Conservation (phyloP, 2,329 filamentous ascomycete species). For the Cladosporium austrohemisphaericum region DNA sequence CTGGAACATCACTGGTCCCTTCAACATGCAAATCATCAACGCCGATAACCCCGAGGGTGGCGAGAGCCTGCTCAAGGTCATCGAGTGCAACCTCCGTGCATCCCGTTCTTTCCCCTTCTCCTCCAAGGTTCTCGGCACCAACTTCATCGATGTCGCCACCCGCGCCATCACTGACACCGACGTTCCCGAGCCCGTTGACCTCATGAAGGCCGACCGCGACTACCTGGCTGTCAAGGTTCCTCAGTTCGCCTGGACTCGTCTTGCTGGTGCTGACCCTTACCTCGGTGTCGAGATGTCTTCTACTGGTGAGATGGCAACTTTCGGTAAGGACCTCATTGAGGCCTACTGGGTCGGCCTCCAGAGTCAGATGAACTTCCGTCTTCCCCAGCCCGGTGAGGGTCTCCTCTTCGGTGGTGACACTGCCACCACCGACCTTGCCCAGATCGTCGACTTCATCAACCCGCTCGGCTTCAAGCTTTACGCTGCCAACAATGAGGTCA, state of each 20-base stretch:
- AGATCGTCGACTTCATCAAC: constrained; percentile 79
- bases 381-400: constrained; percentile 91
- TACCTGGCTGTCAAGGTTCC: constrained; percentile 97
- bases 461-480: constrained; percentile 94
- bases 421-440: constrained; percentile 64
- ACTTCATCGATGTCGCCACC: constrained; percentile 95
- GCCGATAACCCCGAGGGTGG: constrained; percentile 71
- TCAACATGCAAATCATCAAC: constrained; percentile 98
- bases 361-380: constrained; percentile 87
- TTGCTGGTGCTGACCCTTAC: constrained; percentile 95
- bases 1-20: constrained; percentile 95
- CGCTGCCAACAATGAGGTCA: constrained; percentile 76
- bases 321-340: constrained; percentile 91
- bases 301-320: constrained; percentile 98
- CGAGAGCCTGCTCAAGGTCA: constrained; percentile 81
- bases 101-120: constrained; percentile 98
- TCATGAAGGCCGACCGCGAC: constrained; percentile 84
- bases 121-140: constrained; percentile 90
- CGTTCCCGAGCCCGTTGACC: constrained; percentile 78
- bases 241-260: constrained; percentile 97
- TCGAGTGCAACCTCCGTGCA: constrained; percentile 95
- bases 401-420: constrained; percentile 88
- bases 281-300: constrained; percentile 96
- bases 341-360: constrained; percentile 97
- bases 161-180: constrained; percentile 83